Evolutionary conservation across 441 rosid genomes (phyloP), one percentile per base, ranked within the genome.

Genomic region (Metrosideros polymorpha): DNA sequence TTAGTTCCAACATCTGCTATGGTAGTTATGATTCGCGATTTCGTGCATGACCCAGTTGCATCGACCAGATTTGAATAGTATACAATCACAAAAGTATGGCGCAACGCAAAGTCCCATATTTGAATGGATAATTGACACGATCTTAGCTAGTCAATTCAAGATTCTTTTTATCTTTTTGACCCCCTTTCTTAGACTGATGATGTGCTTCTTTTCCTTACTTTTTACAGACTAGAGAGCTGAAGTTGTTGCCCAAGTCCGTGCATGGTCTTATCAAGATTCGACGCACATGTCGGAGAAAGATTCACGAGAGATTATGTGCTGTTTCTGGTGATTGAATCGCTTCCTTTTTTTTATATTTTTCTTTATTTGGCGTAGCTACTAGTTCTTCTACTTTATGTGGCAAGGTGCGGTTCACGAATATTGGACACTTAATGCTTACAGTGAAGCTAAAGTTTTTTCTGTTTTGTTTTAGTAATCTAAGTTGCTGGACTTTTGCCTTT

Each of bases 281-380:
- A 9, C 94, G 98, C 39, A 88, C 89, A 3, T 96, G 96, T 90
- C 89, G 99, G 53, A 93, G 89, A 91, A 96, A 93, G 97, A 98
- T 98, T 42, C 93, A 88, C 30, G 98, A 98, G 87, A 93, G 99
- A 91, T 93, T 96, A 66, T 87, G 89, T 50, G 98, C 98, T 77
- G 90, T 95, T 86, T 95, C 94, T 84, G 97, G 99, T 96, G 84
- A 87, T 87, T 79, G 79, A 71, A 39, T 71, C 24, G 4, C 15
- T 39, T 39, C 49, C 29, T 71, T 71, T 52, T 18, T 18, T 52
- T 18, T 18, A 6, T 19, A 52, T 6, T 52, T 71, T 71, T 71
- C 49, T 71, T 71, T 39, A 39, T 39, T 22, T 71, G 79, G 47
- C 47, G 1, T 47, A 39, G 49, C 79, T 71, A 10, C 22, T 39